Evolutionary conservation across 1,284 basidiomycete species (phyloP).

Genomic region (Athelia psychrophila): DNA sequence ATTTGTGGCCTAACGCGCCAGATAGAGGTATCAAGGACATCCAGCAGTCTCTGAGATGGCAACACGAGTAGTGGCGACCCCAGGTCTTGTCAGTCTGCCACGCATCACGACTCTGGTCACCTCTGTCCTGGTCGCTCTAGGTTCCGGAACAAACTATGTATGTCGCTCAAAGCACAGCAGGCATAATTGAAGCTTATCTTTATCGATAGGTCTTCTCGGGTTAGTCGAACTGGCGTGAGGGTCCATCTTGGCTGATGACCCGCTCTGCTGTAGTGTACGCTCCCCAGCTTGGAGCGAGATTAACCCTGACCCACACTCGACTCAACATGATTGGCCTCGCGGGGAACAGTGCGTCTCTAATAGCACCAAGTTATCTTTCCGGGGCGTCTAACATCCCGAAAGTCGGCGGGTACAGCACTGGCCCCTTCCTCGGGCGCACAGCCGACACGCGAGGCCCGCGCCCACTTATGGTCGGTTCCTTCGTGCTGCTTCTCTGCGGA

Average conservation of each 20-base stretch:
- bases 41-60: no score
- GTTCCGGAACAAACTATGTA: conserved; percentile 75
- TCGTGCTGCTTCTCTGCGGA: conserved; percentile 54
- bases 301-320: conserved; percentile 70
- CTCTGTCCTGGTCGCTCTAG: conserved; percentile 55
- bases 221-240: conserved; percentile 16
- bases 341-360: conserved; percentile 51
- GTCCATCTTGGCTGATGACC: not conserved
- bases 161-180: conserved; percentile 9
- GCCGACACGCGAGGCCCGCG: conserved; percentile 64
- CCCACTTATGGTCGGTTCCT: conserved; percentile 45
- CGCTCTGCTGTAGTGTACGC: conserved; percentile 68
- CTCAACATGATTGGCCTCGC: conserved; percentile 72
- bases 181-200: conserved; percentile 1
- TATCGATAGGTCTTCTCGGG: conserved; percentile 45
- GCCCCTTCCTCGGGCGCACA: conserved; percentile 69
- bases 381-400: not conserved
- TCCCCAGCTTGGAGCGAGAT: conserved; percentile 70
- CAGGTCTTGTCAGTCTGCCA: conserved; percentile 36
- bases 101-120: conserved; percentile 46
- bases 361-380: conserved; percentile 6
- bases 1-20: no score
- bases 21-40: no score
- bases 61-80: conserved; percentile 8
- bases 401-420: conserved; percentile 61